Percentiles rank a stretch among this genome's conserved stretches.
Conservation (phyloP, 257 asterid species). For the Catharanthus roseus region DNA sequence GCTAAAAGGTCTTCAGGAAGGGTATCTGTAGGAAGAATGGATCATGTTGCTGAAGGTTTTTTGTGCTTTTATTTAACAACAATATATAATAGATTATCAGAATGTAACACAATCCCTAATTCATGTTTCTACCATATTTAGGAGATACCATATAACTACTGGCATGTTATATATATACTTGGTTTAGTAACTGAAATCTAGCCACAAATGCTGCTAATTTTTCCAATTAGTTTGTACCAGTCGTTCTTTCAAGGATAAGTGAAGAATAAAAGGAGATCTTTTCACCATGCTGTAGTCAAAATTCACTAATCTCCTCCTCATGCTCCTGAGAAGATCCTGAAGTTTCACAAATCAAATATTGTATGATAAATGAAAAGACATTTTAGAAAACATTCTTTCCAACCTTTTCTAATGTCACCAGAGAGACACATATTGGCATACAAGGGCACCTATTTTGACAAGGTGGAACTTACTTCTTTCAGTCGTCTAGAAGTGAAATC, state of each 20-base stretch:
- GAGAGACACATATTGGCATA: background rate
- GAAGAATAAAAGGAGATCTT: background rate
- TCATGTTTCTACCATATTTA: background rate
- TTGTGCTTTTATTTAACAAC: background rate
- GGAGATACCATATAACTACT: background rate
- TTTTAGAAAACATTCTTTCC: background rate
- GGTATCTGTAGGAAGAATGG: background rate
- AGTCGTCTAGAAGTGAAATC: background rate
- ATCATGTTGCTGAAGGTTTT: background rate
- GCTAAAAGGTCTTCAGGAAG: background rate
- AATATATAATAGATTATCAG: background rate
- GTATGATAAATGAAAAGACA: background rate
- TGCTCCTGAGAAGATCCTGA: background rate
- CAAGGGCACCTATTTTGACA: background rate
- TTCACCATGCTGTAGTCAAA: background rate
- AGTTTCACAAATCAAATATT: background rate
- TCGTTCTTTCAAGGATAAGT: background rate
- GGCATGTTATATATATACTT: too few relatives aligned
- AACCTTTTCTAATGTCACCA: background rate
- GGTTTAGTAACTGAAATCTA: background rate
- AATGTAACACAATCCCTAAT: background rate
- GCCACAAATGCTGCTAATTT: background rate
- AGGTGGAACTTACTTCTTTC: background rate
- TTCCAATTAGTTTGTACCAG: background rate
- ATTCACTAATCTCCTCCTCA: background rate